Percentiles rank a stretch among this genome's conserved stretches.
Conservation (phyloP, 2,329 filamentous ascomycete species). For the Coniella lustricola region DNA sequence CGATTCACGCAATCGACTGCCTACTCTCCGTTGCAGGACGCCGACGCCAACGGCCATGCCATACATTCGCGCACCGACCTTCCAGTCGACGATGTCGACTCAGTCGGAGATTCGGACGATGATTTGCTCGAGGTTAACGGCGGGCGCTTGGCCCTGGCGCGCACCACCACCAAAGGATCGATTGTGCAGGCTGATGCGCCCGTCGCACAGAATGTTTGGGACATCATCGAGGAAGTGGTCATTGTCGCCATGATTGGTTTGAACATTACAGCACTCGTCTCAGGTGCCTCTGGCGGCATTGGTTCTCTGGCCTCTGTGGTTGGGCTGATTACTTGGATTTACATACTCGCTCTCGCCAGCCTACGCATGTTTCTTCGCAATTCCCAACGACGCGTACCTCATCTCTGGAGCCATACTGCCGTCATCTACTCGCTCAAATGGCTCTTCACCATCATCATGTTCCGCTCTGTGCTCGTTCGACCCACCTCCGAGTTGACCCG, state of each 20-base stretch:
- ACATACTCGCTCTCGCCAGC: constrained; percentile 66
- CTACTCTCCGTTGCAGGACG: constrained; percentile 50
- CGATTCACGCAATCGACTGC: constrained; percentile 36
- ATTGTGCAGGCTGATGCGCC: constrained; percentile 71
- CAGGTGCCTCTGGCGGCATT: constrained; percentile 50
- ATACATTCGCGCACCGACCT: constrained; percentile 44
- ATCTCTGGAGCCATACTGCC: constrained; percentile 90
- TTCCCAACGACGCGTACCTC: constrained; percentile 59
- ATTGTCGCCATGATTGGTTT: constrained; percentile 65
- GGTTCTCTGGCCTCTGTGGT: constrained; percentile 56
- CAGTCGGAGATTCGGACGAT: constrained; percentile 47
- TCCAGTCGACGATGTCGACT: constrained; percentile 33
- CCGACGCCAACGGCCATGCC: constrained; percentile 28
- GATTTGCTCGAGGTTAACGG: constrained; percentile 51
- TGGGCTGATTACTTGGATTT: constrained; percentile 70
- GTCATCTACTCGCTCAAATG: constrained; percentile 76
- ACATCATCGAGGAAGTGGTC: constrained; percentile 68
- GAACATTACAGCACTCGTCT: constrained; percentile 58
- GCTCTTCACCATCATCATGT: constrained; percentile 67
- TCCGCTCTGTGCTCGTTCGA: constrained; percentile 80
- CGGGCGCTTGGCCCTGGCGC: constrained; percentile 48
- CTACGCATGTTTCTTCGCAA: constrained; percentile 63
- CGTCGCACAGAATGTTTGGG: constrained; percentile 60
- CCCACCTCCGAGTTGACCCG: constrained; percentile 57
- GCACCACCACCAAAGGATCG: constrained; percentile 56